Evolutionary conservation across 164 flowering plant genomes (phyloP), one percentile per base, ranked within the genome.

Genomic region (Cinnamomum micranthum): DNA sequence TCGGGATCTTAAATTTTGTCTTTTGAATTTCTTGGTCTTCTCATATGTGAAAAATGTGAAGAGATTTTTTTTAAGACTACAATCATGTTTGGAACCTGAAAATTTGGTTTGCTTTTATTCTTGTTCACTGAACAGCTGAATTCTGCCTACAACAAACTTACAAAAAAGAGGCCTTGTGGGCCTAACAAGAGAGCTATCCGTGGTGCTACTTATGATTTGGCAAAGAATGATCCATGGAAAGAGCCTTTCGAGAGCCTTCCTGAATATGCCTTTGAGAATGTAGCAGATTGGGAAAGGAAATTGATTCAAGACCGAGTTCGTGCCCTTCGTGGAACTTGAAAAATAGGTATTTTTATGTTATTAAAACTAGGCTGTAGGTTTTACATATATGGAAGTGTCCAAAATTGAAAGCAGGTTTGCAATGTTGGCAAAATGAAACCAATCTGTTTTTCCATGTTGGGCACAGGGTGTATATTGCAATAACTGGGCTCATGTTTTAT

Each of bases 201-300:
- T 23, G 98, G 87, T 68, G 98, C 97, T 47, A 93, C 99, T 2
- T 93, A 93, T 80, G 99, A 93, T 85, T 82, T 93, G 71, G 89
- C 92, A 1, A 92, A 92, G 80, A 86, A 90, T 73, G 92, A 90
- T 71, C 94, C 89, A 1, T 83, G 95, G 95, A 93, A 93, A 81
- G 94, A 92, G 81, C 92, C 97, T 0, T 89, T 95, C 78, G 97
- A 95, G 81, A 86, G 73, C 81, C 93, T 95, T 66, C 88, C 92
- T 23, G 95, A 91, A 33, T 47, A 86, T 82, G 99, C 97, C 47
- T 95, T 95, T 76, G 90, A 78, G 75, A 84, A 74, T 78, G 65
- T 95, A 55, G 88, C 99, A 74, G 93, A 85, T 25, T 93, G 99
- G 98, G 97, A 95, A 76, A 90, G 98, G 81, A 87, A 81, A 14